Conservation (phyloP, 768 basidiomycete species). For the Sporobolomyces pararoseus region DNA sequence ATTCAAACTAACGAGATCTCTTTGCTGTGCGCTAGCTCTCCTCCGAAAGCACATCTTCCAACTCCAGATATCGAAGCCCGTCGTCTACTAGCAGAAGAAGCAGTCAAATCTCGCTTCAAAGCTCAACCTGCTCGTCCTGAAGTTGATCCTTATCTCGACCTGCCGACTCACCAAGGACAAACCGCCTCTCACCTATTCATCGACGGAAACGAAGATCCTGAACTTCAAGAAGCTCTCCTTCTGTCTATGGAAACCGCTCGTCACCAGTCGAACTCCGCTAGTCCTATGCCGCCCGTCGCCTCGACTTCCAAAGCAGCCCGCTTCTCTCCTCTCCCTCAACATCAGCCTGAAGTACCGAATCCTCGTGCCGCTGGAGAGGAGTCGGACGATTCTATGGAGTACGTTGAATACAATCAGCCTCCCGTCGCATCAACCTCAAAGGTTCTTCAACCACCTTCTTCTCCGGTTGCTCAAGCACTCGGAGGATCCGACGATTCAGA, state of each 20-base stretch:
- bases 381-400: slow-evolving; percentile 41
- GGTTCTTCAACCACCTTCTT: too few species aligned
- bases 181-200: slow-evolving; percentile 8
- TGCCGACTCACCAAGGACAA: background rate
- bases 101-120: slow-evolving; percentile 22
- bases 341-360: too few species aligned
- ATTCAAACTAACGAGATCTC: background rate
- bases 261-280: background rate
- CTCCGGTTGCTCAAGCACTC: background rate
- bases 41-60: slow-evolving; percentile 6
- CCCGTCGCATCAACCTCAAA: too few species aligned
- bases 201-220: slow-evolving; percentile 56
- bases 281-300: background rate
- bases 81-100: slow-evolving; percentile 32
- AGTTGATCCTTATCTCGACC: slow-evolving; percentile 37
- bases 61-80: slow-evolving; percentile 32
- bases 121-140: background rate
- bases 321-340: too few species aligned
- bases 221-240: slow-evolving; percentile 61
- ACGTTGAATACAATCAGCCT: slow-evolving; percentile 21
- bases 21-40: background rate
- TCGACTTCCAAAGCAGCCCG: background rate
- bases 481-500: slow-evolving; percentile 45
- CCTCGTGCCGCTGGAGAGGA: slow-evolving; percentile 32
- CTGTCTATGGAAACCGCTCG: slow-evolving; percentile 52